Evolutionary conservation across 495 filamentous ascomycete genomes (phyloP).

Genomic region (Poronia punctata): DNA sequence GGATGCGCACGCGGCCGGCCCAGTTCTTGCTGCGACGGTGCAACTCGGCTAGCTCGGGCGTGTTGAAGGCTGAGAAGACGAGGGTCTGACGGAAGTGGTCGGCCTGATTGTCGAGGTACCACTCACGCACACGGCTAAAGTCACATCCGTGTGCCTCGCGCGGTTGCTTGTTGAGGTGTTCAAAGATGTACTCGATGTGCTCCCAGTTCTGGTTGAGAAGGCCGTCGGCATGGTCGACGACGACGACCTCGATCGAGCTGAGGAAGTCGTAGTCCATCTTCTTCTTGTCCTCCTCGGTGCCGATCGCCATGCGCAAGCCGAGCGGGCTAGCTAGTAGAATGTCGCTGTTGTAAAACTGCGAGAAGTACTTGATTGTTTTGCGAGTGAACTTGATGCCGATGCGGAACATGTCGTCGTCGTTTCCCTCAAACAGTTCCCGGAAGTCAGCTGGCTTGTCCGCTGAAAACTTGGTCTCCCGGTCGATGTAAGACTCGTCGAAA

Average conservation of each 20-base stretch:
- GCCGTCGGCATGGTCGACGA: slow-evolving; percentile 89
- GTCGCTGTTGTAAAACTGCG: slow-evolving; percentile 93
- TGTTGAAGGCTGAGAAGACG: slow-evolving; percentile 71
- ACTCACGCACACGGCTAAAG: slow-evolving; percentile 81
- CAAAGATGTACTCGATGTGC: slow-evolving; percentile 81
- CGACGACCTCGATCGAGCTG: slow-evolving; percentile 80
- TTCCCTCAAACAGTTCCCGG: slow-evolving; percentile 81
- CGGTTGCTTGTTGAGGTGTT: slow-evolving; percentile 86
- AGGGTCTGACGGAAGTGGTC: slow-evolving; percentile 77
- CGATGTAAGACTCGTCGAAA: slow-evolving; percentile 71
- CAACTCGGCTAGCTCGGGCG: slow-evolving; percentile 79
- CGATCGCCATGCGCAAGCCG: slow-evolving; percentile 83
- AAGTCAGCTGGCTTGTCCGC: slow-evolving; percentile 80
- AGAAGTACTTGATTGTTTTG: slow-evolving; percentile 89
- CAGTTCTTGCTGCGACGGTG: slow-evolving; percentile 72
- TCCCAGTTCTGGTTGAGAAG: slow-evolving; percentile 99
- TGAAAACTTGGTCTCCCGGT: slow-evolving; percentile 57
- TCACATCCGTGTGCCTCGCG: slow-evolving; percentile 88
- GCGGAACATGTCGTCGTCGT: slow-evolving; percentile 94
- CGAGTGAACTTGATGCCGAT: slow-evolving; percentile 90
- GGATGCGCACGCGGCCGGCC: slow-evolving; percentile 66
- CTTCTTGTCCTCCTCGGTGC: slow-evolving; percentile 60
- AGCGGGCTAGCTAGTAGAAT: slow-evolving; percentile 87
- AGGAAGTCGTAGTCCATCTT: slow-evolving; percentile 88
- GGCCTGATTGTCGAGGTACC: slow-evolving; percentile 86